Conservation (phyloP, 1,139 yeast species). For the Candida dubliniensis region DNA sequence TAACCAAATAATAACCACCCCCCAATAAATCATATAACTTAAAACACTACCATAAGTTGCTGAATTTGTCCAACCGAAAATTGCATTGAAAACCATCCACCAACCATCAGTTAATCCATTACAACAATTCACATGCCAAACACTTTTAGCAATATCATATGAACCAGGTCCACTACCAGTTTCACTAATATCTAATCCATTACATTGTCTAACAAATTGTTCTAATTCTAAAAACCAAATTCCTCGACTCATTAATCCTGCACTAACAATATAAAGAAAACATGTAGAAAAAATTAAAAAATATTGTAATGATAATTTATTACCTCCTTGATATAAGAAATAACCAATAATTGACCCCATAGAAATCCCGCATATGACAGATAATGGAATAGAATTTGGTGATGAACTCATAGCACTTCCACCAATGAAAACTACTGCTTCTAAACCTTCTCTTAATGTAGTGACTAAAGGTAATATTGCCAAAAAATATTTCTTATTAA, state of each 20-base stretch:
- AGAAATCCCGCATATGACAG: constrained; percentile 36
- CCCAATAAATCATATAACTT: constrained; percentile 78
- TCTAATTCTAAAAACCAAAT: constrained; percentile 87
- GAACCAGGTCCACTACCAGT: constrained; percentile 94
- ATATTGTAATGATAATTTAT: constrained; percentile 41
- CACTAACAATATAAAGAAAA: constrained; percentile 44
- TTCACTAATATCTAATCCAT: constrained; percentile 87
- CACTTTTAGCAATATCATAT: constrained; percentile 72
- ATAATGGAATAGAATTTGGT: constrained; percentile 40
- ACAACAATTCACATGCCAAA: constrained; percentile 98
- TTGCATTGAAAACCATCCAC: constrained; percentile 91
- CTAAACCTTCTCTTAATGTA: constrained; percentile 48
- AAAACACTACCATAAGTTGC: constrained; percentile 93
- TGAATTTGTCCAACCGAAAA: constrained; percentile 93
- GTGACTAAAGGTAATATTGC: constrained; percentile 46
- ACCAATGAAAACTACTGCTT: constrained; percentile 49
- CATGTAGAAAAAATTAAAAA: constrained; percentile 44
- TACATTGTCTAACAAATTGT: constrained; percentile 59
- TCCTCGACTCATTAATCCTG: constrained; percentile 58
- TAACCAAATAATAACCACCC: constrained; percentile 55
- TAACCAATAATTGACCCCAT: constrained; percentile 38
- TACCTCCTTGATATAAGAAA: constrained; percentile 42
- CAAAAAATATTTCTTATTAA: constrained; percentile 36
- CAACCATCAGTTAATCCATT: constrained; percentile 88
- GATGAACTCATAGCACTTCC: constrained; percentile 47